Evolutionary conservation across 2,329 filamentous ascomycete species (phyloP), one percentile per base, ranked within the genome.

Genomic region (Fusarium odoratissimum): DNA sequence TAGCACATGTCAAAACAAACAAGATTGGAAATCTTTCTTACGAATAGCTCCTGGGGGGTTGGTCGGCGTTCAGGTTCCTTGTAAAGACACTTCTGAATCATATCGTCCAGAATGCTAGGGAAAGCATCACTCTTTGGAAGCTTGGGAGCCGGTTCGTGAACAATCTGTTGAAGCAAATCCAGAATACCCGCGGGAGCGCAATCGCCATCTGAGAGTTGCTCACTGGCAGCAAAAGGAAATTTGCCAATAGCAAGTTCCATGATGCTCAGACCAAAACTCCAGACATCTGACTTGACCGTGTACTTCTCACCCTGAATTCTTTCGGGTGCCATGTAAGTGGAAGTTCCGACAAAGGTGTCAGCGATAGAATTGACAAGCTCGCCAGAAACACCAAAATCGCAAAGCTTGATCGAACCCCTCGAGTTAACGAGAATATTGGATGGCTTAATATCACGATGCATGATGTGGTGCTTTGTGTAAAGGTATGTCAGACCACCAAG

Each of bases 301-400:
- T 99, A 99, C 77, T 94, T 95, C 72, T 96, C 95, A 71, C 96
- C 96, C 81, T 98, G 95, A 75, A 99, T 99, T 82, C 96, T 91
- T 85, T 99, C 96, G 1, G 96, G 96, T 1, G 96, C 96, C 96
- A 99, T 99, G 86, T 99, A 99, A 62, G 96, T 99, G 41, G 96
- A 98, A 4, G 96, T 99, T 59, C 96, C 96, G 40, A 99, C 96
- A 78, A 99, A 99, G 1, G 96, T 99, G 80, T 98, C 95, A 57
- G 96, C 96, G 74, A 99, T 95, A 8, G 96, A 98, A 84, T 98
- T 98, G 81, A 98, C 95, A 21, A 98, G 90, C 83, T 99, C 96
- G 75, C 95, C 96, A 8, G 95, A 98, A n/a, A 99, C 96, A 76
- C 96, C 96, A 81, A 99, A 99, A 82, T 99, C 96, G 83, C 95